Conservation (phyloP, 2,329 filamentous ascomycete species). For the Furcasterigmium furcatum region DNA sequence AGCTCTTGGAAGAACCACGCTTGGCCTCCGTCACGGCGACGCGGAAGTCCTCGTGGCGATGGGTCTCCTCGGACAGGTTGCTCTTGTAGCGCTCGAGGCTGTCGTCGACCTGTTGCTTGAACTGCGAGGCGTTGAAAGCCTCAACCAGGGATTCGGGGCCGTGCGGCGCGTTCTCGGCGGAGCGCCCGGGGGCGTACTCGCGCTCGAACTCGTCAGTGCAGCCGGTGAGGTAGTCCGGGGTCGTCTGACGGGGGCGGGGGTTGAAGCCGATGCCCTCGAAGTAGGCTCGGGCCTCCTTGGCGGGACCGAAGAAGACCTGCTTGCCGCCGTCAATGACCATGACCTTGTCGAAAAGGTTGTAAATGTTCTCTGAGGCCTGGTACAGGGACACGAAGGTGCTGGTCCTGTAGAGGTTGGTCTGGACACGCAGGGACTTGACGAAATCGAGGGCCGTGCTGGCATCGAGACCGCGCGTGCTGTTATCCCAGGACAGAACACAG, state of each 20-base stretch:
- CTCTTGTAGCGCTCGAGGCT: slow-evolving; percentile 70
- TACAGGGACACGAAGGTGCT: slow-evolving; percentile 85
- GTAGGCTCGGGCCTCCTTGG: slow-evolving; percentile 64
- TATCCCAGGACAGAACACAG: slow-evolving; percentile 73
- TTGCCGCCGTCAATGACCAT: slow-evolving; percentile 74
- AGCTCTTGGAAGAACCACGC: slow-evolving; percentile 69
- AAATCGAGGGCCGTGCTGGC: slow-evolving; percentile 67
- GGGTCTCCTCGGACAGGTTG: slow-evolving; percentile 60
- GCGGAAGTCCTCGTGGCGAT: slow-evolving; percentile 73
- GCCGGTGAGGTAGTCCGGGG: slow-evolving; percentile 76
- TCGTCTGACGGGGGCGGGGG: slow-evolving; percentile 73
- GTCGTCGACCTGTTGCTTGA: slow-evolving; percentile 50
- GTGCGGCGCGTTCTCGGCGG: slow-evolving; percentile 64
- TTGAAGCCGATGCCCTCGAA: slow-evolving; percentile 76
- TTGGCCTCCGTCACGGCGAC: slow-evolving; percentile 75
- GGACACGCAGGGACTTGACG: slow-evolving; percentile 67
- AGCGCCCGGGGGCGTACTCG: slow-evolving; percentile 67
- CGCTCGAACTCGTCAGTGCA: slow-evolving; percentile 84
- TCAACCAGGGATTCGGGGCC: slow-evolving; percentile 62
- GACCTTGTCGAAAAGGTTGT: slow-evolving; percentile 78
- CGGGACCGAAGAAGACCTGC: slow-evolving; percentile 73
- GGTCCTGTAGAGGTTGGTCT: slow-evolving; percentile 81
- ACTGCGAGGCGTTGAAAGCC: slow-evolving; percentile 66
- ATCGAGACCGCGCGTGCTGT: slow-evolving; percentile 67
- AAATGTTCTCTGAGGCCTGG: slow-evolving; percentile 81